These are phyloP conservation scores for Sporodiniella umbellata DNA, from an alignment of 371 early-diverging fungal genomes.

Conservation along the genomic window DNA sequence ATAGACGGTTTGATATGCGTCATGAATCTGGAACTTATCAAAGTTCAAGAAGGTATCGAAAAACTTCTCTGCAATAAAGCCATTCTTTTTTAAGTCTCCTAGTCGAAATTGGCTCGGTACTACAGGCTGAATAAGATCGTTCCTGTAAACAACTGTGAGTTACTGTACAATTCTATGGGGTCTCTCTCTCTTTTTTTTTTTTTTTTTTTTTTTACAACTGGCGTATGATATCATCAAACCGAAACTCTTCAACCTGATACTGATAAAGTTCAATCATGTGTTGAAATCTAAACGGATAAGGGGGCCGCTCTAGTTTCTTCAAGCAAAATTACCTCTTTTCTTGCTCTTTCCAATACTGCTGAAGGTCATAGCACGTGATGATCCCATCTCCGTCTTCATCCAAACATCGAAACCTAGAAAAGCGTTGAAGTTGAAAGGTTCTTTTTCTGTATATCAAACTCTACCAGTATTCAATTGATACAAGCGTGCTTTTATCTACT, in stretches of 20 bases:
- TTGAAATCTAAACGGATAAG: too few relatives aligned
- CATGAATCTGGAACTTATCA: conserved; percentile 44
- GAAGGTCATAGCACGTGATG: conserved; percentile 80
- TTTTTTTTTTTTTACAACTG: conserved; percentile 31
- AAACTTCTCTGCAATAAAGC: conserved; percentile 44
- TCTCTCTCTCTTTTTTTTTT: too few relatives aligned
- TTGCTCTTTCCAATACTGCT: conserved; percentile 84
- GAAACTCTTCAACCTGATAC: conserved; percentile 20
- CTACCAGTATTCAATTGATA: conserved; percentile 87
- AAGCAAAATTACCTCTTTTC: conserved; percentile 25
- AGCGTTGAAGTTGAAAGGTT: background rate
- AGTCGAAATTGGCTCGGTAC: conserved; percentile 35
- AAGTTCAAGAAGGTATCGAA: conserved; percentile 49
- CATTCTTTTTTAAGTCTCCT: conserved; percentile 38
- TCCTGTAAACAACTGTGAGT: conserved; percentile 19
- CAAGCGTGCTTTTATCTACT: conserved; percentile 77
- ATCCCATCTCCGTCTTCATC: conserved; percentile 90
- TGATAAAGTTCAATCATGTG: conserved; percentile 3
- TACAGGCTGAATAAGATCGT: conserved; percentile 44
- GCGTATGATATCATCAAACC: conserved; percentile 45
- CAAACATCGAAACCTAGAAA: conserved; percentile 75
- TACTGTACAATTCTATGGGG: too few relatives aligned
- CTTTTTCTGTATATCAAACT: background rate
- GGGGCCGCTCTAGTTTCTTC: background rate
- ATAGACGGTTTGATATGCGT: conserved; percentile 34